Evolutionary conservation across 192 early-diverging fungal species (phyloP), one percentile per base, ranked within the genome.

Genomic region (Coemansia sp.): DNA sequence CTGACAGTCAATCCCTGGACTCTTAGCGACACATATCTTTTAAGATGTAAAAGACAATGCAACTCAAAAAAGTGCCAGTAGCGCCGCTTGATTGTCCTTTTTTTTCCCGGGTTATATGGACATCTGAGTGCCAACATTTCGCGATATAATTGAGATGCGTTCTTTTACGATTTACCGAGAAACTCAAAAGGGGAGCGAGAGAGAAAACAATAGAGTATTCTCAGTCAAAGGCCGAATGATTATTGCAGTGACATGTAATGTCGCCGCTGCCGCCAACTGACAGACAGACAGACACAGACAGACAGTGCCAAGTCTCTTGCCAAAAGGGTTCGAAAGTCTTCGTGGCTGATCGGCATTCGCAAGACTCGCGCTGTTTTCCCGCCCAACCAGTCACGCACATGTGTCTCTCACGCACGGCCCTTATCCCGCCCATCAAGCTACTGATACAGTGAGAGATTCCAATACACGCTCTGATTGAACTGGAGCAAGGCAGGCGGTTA

Each of bases 331-430:
- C 17, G 17, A 17, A 15, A 6, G 42, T 45, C 14, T 45, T 17
- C 15, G 42, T 45, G 42, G 42, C 14, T n/a, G 42, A 45, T 45
- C 42, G 42, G 42, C 42, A 17, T 36, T 36, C 34, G 34, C 42
- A 15, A 12, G 42, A 12, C 14, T 17, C 4, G 42, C 23, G 12
- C 25, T 55, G 25, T 55, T 55, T 55, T 55, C 51, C 27, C 51
- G 21, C 51, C 27, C 51, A 55, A 12, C 27, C 27, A 55, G 25
- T 55, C 51, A 55, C 51, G 46, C 46, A 50, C 46, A 50, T 50
- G 19, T 50, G 2, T 9, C 27, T 55, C 51, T 12, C 48, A 51
- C 48, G 8, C 48, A 51, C 11, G 48, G 48, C 48, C 48, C 51
- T 27, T 29, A 12, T 55, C 12, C 25, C 51, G 10, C 12, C 21